Conservation (phyloP, 73 alveolate genomes). For the Durusdinium trenchii region DNA sequence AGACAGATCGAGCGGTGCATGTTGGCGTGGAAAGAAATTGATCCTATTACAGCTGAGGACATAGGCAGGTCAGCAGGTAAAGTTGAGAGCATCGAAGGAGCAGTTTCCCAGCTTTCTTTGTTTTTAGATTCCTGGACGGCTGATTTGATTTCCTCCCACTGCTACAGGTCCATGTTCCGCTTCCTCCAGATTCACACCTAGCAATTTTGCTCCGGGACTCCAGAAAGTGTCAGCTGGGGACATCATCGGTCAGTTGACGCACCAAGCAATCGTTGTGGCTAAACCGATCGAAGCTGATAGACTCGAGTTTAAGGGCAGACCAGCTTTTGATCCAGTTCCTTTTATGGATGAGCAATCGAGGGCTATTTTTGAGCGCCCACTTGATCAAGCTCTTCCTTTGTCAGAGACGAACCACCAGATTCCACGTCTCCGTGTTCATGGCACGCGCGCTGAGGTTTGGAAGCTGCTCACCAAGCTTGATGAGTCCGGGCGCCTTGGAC, state of each 20-base stretch:
- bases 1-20: neutral
- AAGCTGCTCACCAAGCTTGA: neutral
- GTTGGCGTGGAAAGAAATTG: neutral
- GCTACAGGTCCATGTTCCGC: too few species aligned
- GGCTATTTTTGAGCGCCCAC: neutral
- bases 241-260: neutral
- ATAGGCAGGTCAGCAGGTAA: slow-evolving; percentile 14
- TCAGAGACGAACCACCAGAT: neutral
- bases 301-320: neutral
- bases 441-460: neutral
- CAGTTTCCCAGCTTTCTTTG: neutral
- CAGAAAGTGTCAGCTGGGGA: neutral
- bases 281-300: neutral
- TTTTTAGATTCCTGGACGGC: neutral
- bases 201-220: neutral
- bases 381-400: neutral
- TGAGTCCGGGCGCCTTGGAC: neutral
- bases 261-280: neutral
- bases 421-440: neutral
- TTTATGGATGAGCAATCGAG: neutral
- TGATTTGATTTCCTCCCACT: neutral
- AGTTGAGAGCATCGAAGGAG: neutral
- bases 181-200: neutral
- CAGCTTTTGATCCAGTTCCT: neutral
- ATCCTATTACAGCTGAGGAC: neutral